These are phyloP conservation scores for Fusarium tricinctum DNA, from an alignment of 2,329 filamentous ascomycete species.

Conservation along the genomic window DNA sequence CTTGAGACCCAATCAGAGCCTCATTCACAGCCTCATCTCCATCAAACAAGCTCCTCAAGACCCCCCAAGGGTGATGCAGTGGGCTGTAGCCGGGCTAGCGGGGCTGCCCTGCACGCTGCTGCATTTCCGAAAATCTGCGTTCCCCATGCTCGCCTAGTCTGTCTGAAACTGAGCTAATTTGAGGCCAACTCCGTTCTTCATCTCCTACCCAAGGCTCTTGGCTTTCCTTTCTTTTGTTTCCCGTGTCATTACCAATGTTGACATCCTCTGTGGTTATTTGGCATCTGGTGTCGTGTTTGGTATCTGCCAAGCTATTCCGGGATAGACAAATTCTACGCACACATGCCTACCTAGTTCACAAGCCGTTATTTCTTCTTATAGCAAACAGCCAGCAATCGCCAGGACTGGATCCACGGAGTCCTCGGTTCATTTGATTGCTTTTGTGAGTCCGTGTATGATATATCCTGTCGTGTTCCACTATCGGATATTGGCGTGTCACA, in stretches of 20 bases:
- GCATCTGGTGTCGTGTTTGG: conserved; percentile 4
- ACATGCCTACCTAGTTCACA: conserved; percentile 6
- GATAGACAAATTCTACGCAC: neutral
- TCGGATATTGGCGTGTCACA: conserved; percentile 44
- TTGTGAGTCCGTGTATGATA: neutral
- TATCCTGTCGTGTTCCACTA: conserved; percentile 30
- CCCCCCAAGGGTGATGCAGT: conserved; percentile 28
- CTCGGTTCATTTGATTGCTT: conserved; percentile 16
- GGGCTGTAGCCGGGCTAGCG: conserved; percentile 11
- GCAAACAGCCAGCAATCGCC: neutral
- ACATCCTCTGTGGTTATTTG: neutral
- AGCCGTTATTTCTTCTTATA: conserved; percentile 1
- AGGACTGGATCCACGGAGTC: neutral
- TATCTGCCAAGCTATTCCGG: conserved; percentile 12
- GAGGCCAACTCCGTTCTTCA: conserved; percentile 43
- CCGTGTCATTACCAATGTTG: conserved; percentile 4
- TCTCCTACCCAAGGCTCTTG: conserved; percentile 38
- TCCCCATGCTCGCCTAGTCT: conserved; percentile 31
- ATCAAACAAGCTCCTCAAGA: conserved; percentile 47
- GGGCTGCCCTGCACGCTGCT: conserved; percentile 10
- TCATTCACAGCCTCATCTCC: conserved; percentile 24
- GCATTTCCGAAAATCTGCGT: conserved; percentile 12
- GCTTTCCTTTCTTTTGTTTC: conserved; percentile 5
- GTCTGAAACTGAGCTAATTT: conserved; percentile 49
- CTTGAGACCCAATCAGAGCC: conserved; percentile 20